Conservation (phyloP, 2,329 filamentous ascomycete species). For the Sphaerulina vaccinii region DNA sequence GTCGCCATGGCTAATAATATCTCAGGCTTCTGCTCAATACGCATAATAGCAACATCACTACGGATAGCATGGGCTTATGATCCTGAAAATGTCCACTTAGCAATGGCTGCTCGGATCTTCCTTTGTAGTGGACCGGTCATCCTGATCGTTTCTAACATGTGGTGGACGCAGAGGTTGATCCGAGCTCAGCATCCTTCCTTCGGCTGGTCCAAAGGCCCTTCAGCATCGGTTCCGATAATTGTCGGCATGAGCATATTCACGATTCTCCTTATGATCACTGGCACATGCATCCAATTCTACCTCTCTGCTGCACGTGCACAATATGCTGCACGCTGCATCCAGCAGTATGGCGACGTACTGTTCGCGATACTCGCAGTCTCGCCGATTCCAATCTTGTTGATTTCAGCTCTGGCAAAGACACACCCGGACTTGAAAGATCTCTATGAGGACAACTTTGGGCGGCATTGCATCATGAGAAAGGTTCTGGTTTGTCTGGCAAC, state of each 20-base stretch:
- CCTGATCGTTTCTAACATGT: slow-evolving; percentile 73
- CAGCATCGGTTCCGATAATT: slow-evolving; percentile 56
- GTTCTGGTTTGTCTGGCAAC: slow-evolving; percentile 62
- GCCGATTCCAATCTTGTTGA: slow-evolving; percentile 57
- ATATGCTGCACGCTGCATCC: slow-evolving; percentile 59
- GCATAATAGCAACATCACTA: slow-evolving; percentile 49
- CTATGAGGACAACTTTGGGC: slow-evolving; percentile 61
- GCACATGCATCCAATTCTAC: slow-evolving; percentile 65
- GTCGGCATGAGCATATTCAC: slow-evolving; percentile 59
- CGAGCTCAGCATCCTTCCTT: slow-evolving; percentile 68
- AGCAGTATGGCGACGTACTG: slow-evolving; percentile 61
- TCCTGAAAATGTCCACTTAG: slow-evolving; percentile 46
- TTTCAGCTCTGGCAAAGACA: slow-evolving; percentile 48
- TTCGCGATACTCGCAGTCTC: slow-evolving; percentile 66
- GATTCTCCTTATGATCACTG: slow-evolving; percentile 65
- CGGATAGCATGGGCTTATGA: slow-evolving; percentile 57
- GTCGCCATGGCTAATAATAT: neutral
- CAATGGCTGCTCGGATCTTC: slow-evolving; percentile 64
- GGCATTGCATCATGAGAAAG: slow-evolving; percentile 61
- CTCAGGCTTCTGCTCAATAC: slow-evolving; percentile 54
- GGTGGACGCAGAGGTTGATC: slow-evolving; percentile 73
- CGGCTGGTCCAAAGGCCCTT: slow-evolving; percentile 64
- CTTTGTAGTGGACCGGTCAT: slow-evolving; percentile 72
- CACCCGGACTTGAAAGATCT: slow-evolving; percentile 24
- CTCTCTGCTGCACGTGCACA: slow-evolving; percentile 56